These are phyloP conservation scores for Corymbia citriodora DNA, from an alignment of 441 rosid species.

Conservation along the genomic window DNA sequence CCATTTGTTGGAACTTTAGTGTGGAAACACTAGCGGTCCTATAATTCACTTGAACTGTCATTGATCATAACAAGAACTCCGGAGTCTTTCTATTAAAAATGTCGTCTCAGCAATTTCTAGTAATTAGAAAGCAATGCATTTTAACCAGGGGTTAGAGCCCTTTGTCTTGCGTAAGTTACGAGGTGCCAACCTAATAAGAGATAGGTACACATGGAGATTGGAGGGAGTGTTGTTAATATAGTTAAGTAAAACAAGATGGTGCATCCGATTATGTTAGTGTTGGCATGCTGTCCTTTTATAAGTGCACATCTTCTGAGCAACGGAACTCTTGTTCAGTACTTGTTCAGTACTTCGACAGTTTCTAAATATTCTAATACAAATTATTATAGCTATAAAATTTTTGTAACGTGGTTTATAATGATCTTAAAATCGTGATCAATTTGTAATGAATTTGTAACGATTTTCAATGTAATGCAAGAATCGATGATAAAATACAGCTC, in stretches of 20 bases:
- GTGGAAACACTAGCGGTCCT: neutral
- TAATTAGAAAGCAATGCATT: neutral
- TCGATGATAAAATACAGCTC: no score
- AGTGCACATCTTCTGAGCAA: neutral
- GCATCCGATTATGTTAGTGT: neutral
- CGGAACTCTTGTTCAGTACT: neutral
- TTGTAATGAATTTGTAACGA: no score
- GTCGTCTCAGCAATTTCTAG: neutral
- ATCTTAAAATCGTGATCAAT: no score
- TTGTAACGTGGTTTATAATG: no score
- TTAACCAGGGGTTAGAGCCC: neutral
- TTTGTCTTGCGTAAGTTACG: neutral
- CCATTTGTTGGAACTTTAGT: neutral
- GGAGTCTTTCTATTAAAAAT: neutral
- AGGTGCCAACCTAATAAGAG: neutral
- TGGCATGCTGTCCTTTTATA: neutral
- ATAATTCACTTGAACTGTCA: neutral
- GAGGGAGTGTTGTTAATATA: neutral
- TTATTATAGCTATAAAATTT: no score
- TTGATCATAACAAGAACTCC: neutral
- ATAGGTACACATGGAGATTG: neutral
- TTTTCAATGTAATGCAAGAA: no score
- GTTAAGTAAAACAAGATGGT: neutral
- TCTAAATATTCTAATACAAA: no score
- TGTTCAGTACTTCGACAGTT: neutral